Evolutionary conservation across 1,139 yeast genomes (phyloP).

Genomic region (Pichia norvegensis): DNA sequence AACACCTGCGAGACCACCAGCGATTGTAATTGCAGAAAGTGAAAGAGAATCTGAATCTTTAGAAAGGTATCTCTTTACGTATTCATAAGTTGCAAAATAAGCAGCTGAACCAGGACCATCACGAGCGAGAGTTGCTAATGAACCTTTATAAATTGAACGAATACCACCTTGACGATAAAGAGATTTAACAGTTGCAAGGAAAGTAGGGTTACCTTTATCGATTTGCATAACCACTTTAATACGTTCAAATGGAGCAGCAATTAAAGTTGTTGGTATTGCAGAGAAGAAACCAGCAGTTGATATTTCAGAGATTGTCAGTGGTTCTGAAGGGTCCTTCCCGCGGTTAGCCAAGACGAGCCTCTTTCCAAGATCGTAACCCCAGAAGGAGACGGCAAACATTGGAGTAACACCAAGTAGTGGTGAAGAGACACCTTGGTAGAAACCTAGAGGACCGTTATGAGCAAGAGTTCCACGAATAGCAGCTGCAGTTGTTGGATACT

Average conservation of each 20-base stretch:
- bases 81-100: conserved; percentile 91
- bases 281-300: conserved; percentile 94
- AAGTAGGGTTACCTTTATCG: conserved; percentile 35
- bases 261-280: conserved; percentile 89
- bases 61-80: conserved; percentile 49
- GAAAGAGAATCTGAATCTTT: conserved; percentile 28
- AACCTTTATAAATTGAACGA: conserved; percentile 80
- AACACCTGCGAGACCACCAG: conserved; percentile 94
- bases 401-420: conserved; percentile 95
- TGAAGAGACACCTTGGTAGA: conserved; percentile 81
- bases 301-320: conserved; percentile 44
- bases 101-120: conserved; percentile 99
- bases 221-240: conserved; percentile 90
- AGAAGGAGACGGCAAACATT: conserved; percentile 94
- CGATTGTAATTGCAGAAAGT: conserved; percentile 66
- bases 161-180: conserved; percentile 79
- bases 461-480: conserved; percentile 65
- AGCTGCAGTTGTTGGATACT: conserved; percentile 51
- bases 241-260: conserved; percentile 96
- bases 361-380: conserved; percentile 97
- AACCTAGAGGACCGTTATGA: conserved; percentile 67
- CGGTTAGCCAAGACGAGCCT: conserved; percentile 46
- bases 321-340: conserved; percentile 32
- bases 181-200: conserved; percentile 55
- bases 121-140: conserved; percentile 85